Percentiles rank a stretch among this genome's conserved stretches.
Evolutionary conservation across 768 basidiomycete species (phyloP).

Genomic region (Stropharia rugosoannulata): DNA sequence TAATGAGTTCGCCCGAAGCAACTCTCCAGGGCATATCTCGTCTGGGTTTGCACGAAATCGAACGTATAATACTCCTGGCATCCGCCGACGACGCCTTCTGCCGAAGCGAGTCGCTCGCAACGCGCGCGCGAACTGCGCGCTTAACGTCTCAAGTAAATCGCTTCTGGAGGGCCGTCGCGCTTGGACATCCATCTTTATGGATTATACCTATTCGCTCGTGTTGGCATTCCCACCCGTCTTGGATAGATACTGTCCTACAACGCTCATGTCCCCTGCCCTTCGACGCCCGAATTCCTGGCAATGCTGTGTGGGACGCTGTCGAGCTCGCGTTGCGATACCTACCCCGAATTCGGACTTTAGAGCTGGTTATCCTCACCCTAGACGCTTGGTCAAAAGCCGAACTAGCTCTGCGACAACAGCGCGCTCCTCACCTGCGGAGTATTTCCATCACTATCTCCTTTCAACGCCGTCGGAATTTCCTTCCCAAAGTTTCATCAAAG

Average conservation of each 20-base stretch:
- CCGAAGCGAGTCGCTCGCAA: not conserved
- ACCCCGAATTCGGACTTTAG: slow-evolving; percentile 14
- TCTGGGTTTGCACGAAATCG: not conserved
- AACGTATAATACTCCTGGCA: slow-evolving; percentile 15
- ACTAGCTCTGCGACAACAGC: slow-evolving; percentile 4
- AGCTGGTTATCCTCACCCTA: slow-evolving; percentile 9
- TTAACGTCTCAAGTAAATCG: slow-evolving; percentile 16
- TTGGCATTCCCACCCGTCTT: slow-evolving; percentile 17
- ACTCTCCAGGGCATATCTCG: not conserved
- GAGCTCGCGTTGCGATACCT: slow-evolving; percentile 12
- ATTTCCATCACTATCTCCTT: slow-evolving; percentile 9
- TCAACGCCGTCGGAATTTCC: slow-evolving; percentile 1
- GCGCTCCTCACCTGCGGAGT: slow-evolving; percentile 14
- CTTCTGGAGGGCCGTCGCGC: slow-evolving; percentile 16
- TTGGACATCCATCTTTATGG: slow-evolving; percentile 15
- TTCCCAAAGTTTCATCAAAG: slow-evolving; percentile 3
- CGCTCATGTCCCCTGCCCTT: slow-evolving; percentile 17
- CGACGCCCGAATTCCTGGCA: slow-evolving; percentile 14
- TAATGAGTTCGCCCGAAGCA: not conserved
- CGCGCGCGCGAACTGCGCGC: slow-evolving; percentile 9
- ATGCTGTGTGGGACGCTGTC: slow-evolving; percentile 9
- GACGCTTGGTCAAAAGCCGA: slow-evolving; percentile 7
- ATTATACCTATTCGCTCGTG: slow-evolving; percentile 13
- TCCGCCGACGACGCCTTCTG: slow-evolving; percentile 8
- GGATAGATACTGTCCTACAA: slow-evolving; percentile 15